Evolutionary conservation across 2,329 filamentous ascomycete species (phyloP), one percentile per base, ranked within the genome.

Genomic region (Exophiala lecanii-corni): DNA sequence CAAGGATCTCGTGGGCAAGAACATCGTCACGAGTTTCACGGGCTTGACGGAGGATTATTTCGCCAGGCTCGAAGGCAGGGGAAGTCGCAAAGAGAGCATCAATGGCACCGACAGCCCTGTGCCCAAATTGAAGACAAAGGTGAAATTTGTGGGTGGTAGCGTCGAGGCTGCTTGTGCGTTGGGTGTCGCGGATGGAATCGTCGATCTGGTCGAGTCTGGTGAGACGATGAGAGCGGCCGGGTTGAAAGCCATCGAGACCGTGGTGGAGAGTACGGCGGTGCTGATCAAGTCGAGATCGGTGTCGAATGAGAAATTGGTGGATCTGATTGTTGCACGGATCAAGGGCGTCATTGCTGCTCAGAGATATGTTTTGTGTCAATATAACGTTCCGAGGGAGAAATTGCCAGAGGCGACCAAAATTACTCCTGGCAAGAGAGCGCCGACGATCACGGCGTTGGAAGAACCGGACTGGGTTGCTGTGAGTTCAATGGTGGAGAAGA

Each of bases 201-300:
- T 98, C 35, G 92, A 98, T 70, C 81, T 98, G 45, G 92, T 98
- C 61, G 89, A 98, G 73, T 97, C 92, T 15, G 92, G 92, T 43
- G 91, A 97, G 68, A 98, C 92, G 0, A 98, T 98, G 92, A 85
- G 86, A 60, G 92, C 91, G 15, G 91, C 91, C 32, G 92, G 92
- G 17, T 76, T 98, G 38, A 89, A 89, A 69, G 84, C 91, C 43
- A 96, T 97, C 57, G 89, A 92, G 57, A 98, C 92, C 2, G 89
- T 98, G 18, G 77, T 96, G 39, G 82, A 88, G 44, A 89, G 85
- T 42, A 86, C 84, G 13, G 89, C 92, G 21, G 84, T 96, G 36
- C 77, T 98, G 45, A 89, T 98, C 73, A 91, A 91, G 71, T 95
- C 89, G 31, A 88, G 83, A 62, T 78, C 81, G 44, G 83, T 89